Percentiles rank a stretch among this genome's conserved stretches.
Conservation (phyloP, 331 rosid species). For the Saraca asoca region DNA sequence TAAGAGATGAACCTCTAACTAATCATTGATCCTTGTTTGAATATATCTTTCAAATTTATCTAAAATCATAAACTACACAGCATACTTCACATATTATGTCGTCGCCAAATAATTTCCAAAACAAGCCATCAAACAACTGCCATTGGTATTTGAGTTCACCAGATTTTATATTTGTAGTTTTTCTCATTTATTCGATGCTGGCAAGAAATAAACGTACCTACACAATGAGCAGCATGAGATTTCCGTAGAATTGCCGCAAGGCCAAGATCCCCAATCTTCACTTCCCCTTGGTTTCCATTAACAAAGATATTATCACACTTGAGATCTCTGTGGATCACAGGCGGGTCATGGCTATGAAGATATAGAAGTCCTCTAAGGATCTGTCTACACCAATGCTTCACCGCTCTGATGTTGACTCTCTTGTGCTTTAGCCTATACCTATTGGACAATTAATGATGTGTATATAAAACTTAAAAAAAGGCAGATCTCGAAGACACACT, state of each 20-base stretch:
- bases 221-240: constrained; percentile 92
- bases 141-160: not conserved
- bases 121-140: constrained; percentile 31
- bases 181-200: not conserved
- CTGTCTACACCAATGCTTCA: constrained; percentile 99
- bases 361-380: constrained; percentile 84
- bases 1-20: constrained; percentile 25
- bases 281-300: constrained; percentile 97
- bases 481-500: constrained; percentile 36
- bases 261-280: constrained; percentile 97
- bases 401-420: constrained; percentile 82
- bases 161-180: not conserved
- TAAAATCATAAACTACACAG: constrained; percentile 13
- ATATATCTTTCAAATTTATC: constrained; percentile 25
- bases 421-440: constrained; percentile 88
- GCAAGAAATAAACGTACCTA: constrained; percentile 57
- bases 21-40: constrained; percentile 24
- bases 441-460: constrained; percentile 1
- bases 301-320: constrained; percentile 93
- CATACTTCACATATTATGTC: not conserved
- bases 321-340: constrained; percentile 98
- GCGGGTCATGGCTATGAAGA: constrained; percentile 93
- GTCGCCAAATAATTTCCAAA: constrained; percentile 20
- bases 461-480: constrained; percentile 16
- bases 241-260: constrained; percentile 86